A percentile compares a stretch with the other conserved stretches of the same genome.
Conservation (phyloP, 2,329 filamentous ascomycete species). For the Verticillium zaregamsianum region DNA sequence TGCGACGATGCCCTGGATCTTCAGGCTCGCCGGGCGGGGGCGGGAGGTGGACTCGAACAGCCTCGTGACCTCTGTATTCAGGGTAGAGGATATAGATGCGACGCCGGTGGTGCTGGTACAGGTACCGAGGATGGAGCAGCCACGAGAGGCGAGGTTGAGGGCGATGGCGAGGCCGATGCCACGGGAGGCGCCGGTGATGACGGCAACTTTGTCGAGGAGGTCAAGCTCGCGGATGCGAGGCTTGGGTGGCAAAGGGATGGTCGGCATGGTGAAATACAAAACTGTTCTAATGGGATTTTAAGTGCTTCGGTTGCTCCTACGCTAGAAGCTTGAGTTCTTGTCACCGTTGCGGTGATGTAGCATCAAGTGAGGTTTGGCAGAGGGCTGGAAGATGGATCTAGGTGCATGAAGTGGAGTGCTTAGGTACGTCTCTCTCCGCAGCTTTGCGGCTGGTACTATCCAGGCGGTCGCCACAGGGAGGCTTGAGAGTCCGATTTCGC, state of each 20-base stretch:
- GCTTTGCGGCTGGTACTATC: neutral
- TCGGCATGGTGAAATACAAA: neutral
- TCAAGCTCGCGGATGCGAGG: neutral
- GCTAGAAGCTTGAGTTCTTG: too few species aligned
- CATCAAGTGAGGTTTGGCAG: too few species aligned
- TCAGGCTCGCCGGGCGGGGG: slow-evolving; percentile 9
- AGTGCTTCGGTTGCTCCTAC: too few species aligned
- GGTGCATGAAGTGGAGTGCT: too few species aligned
- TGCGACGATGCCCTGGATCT: slow-evolving; percentile 22
- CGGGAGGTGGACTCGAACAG: slow-evolving; percentile 14
- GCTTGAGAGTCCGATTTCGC: neutral
- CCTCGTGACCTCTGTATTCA: slow-evolving; percentile 16
- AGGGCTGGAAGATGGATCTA: too few species aligned
- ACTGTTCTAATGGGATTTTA: rapidly evolving
- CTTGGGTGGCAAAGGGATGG: neutral
- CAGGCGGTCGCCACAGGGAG: neutral
- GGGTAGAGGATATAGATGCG: slow-evolving; percentile 10
- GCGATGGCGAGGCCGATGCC: slow-evolving; percentile 23
- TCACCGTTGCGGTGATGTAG: too few species aligned
- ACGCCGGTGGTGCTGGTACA: slow-evolving; percentile 18
- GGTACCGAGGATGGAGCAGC: slow-evolving; percentile 26
- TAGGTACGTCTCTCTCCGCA: neutral
- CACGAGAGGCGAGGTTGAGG: slow-evolving; percentile 21
- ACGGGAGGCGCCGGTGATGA: slow-evolving; percentile 61
- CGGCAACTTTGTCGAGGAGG: slow-evolving; percentile 45